Evolutionary conservation across 1,284 basidiomycete species (phyloP), one percentile per base, ranked within the genome.

Genomic region (Cystobasidium slooffiae): DNA sequence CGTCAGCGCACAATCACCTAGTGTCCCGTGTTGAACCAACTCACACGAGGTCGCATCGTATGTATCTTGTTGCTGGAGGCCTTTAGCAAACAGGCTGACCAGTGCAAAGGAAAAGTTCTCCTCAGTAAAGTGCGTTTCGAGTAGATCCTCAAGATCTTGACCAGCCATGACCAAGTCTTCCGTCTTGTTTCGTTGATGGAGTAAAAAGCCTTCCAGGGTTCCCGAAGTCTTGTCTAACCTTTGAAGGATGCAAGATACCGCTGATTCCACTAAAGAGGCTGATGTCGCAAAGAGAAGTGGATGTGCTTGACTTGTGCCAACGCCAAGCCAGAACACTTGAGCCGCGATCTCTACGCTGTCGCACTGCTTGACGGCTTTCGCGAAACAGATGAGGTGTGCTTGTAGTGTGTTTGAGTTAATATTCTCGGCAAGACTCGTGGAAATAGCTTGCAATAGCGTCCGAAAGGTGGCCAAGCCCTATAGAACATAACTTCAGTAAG

Each of bases 331-430:
- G 20, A 73, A 66, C 7, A 73, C 52, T 24, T 59, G 62, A 41
- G 18, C 51, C 20, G 70, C 18, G 4, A n/a, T 46, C 7, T 66
- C 53, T 16, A 24, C 22, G 3, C 49, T 14, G 16, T 43, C 24
- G 20, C n/a, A 12, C 37, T 8, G 9, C 39, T 24, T 22, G 8
- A 65, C 12, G 20, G 14, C 24, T 22, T 22, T 44, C 0, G 22
- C 24, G 18, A 73, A 66, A 53, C 58, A 73, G 6, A 58, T 24
- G 14, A 73, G 44, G 55, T 62, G 66, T n/a, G 62, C 61, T 58
- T 73, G 70, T 6, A 73, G 62, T 5, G 66, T 58, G 43, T 56
- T 68, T 1, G 66, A 68, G 18, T 68, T 68, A 39, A 68, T 68
- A 22, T 68, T 53, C 10, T 56, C 55, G 39, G 41, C 20, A 6